A percentile compares a stretch with the other conserved stretches of the same genome.
Evolutionary conservation across 1,139 yeast species (phyloP).

Genomic region (Hanseniaspora uvarum): DNA sequence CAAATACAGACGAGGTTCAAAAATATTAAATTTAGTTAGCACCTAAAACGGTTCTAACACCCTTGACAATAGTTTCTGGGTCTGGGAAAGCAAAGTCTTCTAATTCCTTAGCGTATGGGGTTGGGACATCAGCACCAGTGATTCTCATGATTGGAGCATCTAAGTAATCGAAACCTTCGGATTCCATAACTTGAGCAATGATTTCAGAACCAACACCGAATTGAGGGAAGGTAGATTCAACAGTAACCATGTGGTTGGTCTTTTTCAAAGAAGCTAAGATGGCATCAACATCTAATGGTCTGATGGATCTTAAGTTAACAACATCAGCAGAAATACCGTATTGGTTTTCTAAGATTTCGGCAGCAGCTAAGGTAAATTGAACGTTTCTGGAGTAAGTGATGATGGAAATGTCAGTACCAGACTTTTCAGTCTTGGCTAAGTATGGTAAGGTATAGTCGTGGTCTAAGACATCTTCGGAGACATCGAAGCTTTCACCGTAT

Average conservation of each 20-base stretch:
- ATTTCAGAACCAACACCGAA: slow-evolving; percentile 98
- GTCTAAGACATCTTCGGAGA: slow-evolving; percentile 78
- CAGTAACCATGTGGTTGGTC: slow-evolving; percentile 92
- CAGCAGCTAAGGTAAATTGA: slow-evolving; percentile 76
- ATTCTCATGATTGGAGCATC: slow-evolving; percentile 99
- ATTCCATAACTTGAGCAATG: slow-evolving; percentile 95
- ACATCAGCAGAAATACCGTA: slow-evolving; percentile 89
- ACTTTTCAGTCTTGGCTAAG: slow-evolving; percentile 87
- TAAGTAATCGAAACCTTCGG: slow-evolving; percentile 94
- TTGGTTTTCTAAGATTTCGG: slow-evolving; percentile 71
- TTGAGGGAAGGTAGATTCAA: slow-evolving; percentile 96
- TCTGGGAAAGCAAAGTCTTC: slow-evolving; percentile 99
- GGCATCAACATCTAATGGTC: slow-evolving; percentile 87
- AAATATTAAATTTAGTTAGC: slow-evolving; percentile 37
- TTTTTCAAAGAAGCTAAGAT: slow-evolving; percentile 83
- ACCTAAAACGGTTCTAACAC: slow-evolving; percentile 68
- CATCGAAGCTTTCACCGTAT: slow-evolving; percentile 84
- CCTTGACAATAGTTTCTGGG: slow-evolving; percentile 79
- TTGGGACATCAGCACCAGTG: slow-evolving; percentile 99
- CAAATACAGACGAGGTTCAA: not conserved
- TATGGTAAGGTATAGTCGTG: slow-evolving; percentile 86
- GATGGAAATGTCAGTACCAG: slow-evolving; percentile 81
- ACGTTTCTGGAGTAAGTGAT: slow-evolving; percentile 91
- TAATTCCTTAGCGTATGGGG: slow-evolving; percentile 92
- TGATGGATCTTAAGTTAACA: slow-evolving; percentile 88